phyloP scores from a whole-genome alignment of 2,329 filamentous ascomycete species.

The Colletotrichum truncatum region DNA sequence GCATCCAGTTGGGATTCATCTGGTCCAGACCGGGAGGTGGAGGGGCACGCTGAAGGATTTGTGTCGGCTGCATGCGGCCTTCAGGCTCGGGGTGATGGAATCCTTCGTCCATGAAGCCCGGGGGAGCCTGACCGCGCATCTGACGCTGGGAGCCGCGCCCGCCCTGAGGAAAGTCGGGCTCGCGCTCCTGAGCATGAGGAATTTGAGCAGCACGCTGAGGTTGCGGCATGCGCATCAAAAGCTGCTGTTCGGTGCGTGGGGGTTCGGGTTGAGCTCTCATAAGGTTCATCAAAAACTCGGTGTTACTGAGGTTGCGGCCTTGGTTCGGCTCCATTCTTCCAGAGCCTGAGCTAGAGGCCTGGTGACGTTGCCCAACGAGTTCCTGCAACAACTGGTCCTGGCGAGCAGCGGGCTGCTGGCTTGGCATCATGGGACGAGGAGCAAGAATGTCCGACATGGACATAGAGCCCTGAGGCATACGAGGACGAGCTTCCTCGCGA shows the following conservation, averaged over 20 bases:
- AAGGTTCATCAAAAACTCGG: conserved; percentile 86
- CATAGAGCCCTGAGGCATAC: conserved; percentile 47
- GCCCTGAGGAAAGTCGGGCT: conserved; percentile 52
- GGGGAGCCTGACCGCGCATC: conserved; percentile 55
- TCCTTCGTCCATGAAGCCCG: conserved; percentile 63
- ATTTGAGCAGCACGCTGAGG: conserved; percentile 59
- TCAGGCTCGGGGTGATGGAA: conserved; percentile 61
- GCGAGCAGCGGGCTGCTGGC: conserved; percentile 56
- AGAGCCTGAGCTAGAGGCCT: conserved; percentile 60
- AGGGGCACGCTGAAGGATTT: conserved; percentile 72
- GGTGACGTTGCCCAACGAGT: conserved; percentile 67
- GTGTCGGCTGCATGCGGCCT: conserved; percentile 64
- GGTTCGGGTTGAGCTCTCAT: conserved; percentile 70
- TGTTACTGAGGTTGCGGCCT: conserved; percentile 68
- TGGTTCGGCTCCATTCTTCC: conserved; percentile 53
- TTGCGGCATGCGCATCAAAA: conserved; percentile 61
- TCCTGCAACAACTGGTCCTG: conserved; percentile 71
- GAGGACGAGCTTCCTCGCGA: conserved; percentile 53
- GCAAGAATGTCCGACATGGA: conserved; percentile 62
- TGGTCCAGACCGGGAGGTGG: conserved; percentile 68
- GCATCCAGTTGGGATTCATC: conserved; percentile 66
- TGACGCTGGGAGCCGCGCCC: conserved; percentile 46
- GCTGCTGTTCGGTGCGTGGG: conserved; percentile 56
- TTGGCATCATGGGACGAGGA: conserved; percentile 56
- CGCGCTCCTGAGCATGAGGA: conserved; percentile 57